These are phyloP conservation scores for Cercospora janseana DNA, from an alignment of 2,329 filamentous ascomycete species.

Conservation along the genomic window DNA sequence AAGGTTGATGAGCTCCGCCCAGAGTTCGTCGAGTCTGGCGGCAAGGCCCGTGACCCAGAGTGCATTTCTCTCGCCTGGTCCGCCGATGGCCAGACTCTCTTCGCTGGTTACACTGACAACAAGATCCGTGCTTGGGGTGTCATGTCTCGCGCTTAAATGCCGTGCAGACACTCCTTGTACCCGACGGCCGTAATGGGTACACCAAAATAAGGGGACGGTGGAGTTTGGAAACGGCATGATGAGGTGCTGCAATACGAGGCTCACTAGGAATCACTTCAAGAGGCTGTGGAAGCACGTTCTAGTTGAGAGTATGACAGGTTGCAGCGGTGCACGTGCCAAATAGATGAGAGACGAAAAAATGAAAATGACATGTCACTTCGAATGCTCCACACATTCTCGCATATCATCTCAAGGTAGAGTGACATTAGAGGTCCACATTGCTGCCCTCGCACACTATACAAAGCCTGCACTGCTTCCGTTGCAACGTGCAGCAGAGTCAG, in stretches of 20 bases:
- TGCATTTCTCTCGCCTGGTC: constrained; percentile 97
- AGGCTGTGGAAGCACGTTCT: constrained; percentile 24
- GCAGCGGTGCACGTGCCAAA: constrained; percentile 36
- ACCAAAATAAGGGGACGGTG: constrained; percentile 12
- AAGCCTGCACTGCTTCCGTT: background rate
- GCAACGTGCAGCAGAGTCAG: background rate
- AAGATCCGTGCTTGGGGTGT: constrained; percentile 97
- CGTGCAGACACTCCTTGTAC: background rate
- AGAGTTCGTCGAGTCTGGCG: constrained; percentile 91
- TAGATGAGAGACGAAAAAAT: constrained; percentile 14
- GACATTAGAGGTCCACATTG: too few relatives aligned
- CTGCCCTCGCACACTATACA: background rate
- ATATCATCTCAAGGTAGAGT: too few relatives aligned
- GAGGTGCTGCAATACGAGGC: constrained; percentile 40
- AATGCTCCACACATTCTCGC: background rate
- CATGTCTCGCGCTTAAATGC: constrained; percentile 72
- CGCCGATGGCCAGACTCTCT: constrained; percentile 97
- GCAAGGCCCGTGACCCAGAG: constrained; percentile 99
- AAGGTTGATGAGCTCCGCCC: constrained; percentile 99
- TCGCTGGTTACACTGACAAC: constrained; percentile 99
- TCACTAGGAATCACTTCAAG: constrained; percentile 29
- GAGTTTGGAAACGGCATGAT: constrained; percentile 33
- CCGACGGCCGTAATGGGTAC: background rate
- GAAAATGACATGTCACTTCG: constrained; percentile 15
- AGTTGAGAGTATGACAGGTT: constrained; percentile 40